Evolutionary conservation across 2,329 filamentous ascomycete species (phyloP).

Genomic region (Westerdykella ornata): DNA sequence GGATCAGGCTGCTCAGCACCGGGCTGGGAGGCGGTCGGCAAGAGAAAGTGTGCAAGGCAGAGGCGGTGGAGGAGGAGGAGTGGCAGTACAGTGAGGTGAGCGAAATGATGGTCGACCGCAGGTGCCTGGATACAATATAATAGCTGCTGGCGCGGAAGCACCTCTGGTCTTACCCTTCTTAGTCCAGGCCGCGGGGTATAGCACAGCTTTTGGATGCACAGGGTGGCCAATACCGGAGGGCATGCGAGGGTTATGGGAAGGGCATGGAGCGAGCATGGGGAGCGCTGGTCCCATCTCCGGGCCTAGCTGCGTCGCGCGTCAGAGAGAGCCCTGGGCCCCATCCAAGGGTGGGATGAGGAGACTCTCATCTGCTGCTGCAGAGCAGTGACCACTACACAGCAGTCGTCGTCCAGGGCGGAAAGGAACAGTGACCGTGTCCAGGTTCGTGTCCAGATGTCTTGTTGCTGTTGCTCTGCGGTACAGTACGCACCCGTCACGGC

Average conservation of each 20-base stretch:
- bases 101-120: constrained; percentile 17
- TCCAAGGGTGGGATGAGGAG: constrained; percentile 4
- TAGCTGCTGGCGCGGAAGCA: constrained; percentile 19
- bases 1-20: constrained; percentile 18
- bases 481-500: no score
- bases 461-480: no score
- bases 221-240: constrained; percentile 30
- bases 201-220: constrained; percentile 26
- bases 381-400: no score
- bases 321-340: constrained; percentile 29
- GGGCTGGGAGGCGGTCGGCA: constrained; percentile 25
- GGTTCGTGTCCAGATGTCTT: no score
- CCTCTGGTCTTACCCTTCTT: constrained; percentile 26
- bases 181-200: constrained; percentile 33
- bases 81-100: not conserved
- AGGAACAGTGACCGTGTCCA: no score
- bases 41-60: constrained; percentile 8
- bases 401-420: no score
- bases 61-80: not conserved
- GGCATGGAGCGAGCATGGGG: not conserved
- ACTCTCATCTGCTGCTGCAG: no score
- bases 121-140: constrained; percentile 35
- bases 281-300: constrained; percentile 25
- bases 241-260: no score
- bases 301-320: constrained; percentile 32